These are phyloP conservation scores for Tylopilus vinaceipallidus DNA, from an alignment of 768 basidiomycete genomes.

Conservation along the genomic window DNA sequence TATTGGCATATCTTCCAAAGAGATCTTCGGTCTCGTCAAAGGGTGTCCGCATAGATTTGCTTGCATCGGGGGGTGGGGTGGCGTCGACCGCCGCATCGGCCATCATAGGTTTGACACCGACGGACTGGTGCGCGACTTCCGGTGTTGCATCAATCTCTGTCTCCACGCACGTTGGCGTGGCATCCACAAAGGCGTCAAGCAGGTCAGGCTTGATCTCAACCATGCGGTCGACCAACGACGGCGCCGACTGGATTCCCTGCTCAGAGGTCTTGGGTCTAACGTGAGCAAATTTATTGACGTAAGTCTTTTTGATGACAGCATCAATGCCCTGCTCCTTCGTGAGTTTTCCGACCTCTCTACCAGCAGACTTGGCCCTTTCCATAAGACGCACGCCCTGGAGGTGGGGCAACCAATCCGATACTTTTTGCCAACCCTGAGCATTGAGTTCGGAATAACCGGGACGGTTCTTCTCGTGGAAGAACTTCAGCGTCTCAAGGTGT, in stretches of 20 bases:
- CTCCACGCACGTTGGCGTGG: constrained; percentile 46
- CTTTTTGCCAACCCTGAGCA: constrained; percentile 66
- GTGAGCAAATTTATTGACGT: constrained; percentile 40
- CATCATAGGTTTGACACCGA: constrained; percentile 28
- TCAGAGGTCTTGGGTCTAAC: constrained; percentile 38
- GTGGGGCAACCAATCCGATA: constrained; percentile 68
- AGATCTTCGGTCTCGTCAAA: constrained; percentile 24
- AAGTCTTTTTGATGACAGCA: constrained; percentile 44
- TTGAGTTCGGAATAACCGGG: constrained; percentile 66
- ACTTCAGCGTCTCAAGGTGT: constrained; percentile 63
- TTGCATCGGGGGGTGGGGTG: constrained; percentile 18
- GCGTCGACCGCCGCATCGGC: constrained; percentile 37
- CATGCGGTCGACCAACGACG: constrained; percentile 35
- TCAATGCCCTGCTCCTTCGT: constrained; percentile 47
- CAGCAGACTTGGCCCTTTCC: constrained; percentile 50
- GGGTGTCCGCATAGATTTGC: constrained; percentile 19
- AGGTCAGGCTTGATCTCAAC: constrained; percentile 41
- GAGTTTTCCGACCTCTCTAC: constrained; percentile 17
- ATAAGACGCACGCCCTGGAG: constrained; percentile 62
- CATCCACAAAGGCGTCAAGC: constrained; percentile 48
- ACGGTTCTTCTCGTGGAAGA: constrained; percentile 79
- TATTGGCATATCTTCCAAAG: constrained; percentile 21
- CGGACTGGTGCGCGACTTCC: constrained; percentile 30
- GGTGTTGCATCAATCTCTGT: constrained; percentile 46
- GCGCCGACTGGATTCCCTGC: constrained; percentile 37